These are phyloP conservation scores for Neonectria sp. DNA, from an alignment of 2,329 filamentous ascomycete genomes.

Conservation along the genomic window DNA sequence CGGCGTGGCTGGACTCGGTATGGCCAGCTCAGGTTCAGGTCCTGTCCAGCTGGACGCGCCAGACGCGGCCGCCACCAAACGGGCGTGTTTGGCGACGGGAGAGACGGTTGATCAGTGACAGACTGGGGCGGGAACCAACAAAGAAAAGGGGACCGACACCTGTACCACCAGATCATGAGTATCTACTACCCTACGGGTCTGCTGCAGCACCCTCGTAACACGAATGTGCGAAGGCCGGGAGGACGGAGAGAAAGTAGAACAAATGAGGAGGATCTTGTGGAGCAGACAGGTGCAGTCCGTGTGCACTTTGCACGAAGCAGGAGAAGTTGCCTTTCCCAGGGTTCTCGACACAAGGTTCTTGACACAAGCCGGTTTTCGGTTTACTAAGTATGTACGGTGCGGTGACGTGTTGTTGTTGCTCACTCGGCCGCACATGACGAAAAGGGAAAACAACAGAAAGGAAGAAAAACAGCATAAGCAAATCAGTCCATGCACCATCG, in stretches of 20 bases:
- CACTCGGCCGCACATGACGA: slow-evolving; percentile 17
- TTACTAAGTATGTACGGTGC: not conserved
- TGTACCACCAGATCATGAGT: not conserved
- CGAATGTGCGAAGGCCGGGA: not conserved
- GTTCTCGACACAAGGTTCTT: slow-evolving; percentile 18
- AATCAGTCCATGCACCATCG: slow-evolving; percentile 16
- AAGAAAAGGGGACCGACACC: not conserved
- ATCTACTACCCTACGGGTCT: not conserved
- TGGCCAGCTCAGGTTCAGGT: slow-evolving; percentile 10
- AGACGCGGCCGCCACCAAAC: slow-evolving; percentile 26
- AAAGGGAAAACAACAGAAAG: slow-evolving; percentile 11
- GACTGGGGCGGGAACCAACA: slow-evolving; percentile 6
- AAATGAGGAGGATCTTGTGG: slow-evolving; percentile 23
- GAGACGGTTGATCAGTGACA: slow-evolving; percentile 5
- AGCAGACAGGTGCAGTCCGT: slow-evolving; percentile 9
- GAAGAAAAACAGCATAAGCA: slow-evolving; percentile 9
- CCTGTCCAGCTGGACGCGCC: slow-evolving; percentile 28
- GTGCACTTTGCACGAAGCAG: slow-evolving; percentile 24
- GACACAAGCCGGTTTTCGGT: not conserved
- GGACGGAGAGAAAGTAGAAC: slow-evolving; percentile 6
- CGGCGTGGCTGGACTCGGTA: slow-evolving; percentile 26
- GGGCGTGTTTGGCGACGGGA: slow-evolving; percentile 7
- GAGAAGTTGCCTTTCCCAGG: slow-evolving; percentile 9
- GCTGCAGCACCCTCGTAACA: not conserved
- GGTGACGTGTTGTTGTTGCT: slow-evolving; percentile 25